Evolutionary conservation across 1,284 basidiomycete genomes (phyloP).

Genomic region (Ganoderma boninense): DNA sequence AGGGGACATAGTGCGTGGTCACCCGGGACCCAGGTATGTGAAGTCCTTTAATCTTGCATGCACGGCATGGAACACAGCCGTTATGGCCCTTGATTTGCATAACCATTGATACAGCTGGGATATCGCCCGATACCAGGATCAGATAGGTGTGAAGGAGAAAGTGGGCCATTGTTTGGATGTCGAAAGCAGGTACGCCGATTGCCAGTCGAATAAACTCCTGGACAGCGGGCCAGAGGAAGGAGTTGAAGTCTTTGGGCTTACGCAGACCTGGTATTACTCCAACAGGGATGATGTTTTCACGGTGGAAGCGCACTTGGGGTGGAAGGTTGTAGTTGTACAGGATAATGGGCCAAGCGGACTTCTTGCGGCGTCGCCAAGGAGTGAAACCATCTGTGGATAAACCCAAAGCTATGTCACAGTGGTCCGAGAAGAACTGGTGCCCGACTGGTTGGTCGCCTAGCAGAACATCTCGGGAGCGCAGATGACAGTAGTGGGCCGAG

Average conservation of each 20-base stretch:
- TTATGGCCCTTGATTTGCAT: slow-evolving; percentile 56
- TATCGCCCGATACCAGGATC: slow-evolving; percentile 51
- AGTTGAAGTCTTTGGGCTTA: slow-evolving; percentile 50
- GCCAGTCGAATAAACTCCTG: slow-evolving; percentile 48
- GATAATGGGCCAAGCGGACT: slow-evolving; percentile 51
- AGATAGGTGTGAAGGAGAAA: slow-evolving; percentile 50
- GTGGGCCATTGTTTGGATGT: too few species aligned
- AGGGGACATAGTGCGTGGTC: slow-evolving; percentile 48
- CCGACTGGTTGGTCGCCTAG: too few species aligned
- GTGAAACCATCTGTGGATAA: too few species aligned
- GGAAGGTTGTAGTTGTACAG: slow-evolving; percentile 46
- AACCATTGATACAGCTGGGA: slow-evolving; percentile 41
- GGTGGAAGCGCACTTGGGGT: slow-evolving; percentile 41
- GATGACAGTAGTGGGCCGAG: too few species aligned
- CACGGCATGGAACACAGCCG: slow-evolving; percentile 49
- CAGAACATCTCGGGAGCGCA: too few species aligned
- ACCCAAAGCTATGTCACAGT: too few species aligned
- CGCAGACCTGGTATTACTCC: slow-evolving; percentile 55
- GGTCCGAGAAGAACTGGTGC: too few species aligned
- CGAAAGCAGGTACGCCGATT: slow-evolving; percentile 45
- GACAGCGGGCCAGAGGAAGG: slow-evolving; percentile 48
- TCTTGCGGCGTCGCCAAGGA: slow-evolving; percentile 32
- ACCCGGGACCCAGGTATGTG: slow-evolving; percentile 30
- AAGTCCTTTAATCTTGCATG: slow-evolving; percentile 52
- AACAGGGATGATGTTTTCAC: slow-evolving; percentile 42